Evolutionary conservation across 164 flowering plant genomes (phyloP), one percentile per base, ranked within the genome.

Genomic region (Nymphaea colorata): DNA sequence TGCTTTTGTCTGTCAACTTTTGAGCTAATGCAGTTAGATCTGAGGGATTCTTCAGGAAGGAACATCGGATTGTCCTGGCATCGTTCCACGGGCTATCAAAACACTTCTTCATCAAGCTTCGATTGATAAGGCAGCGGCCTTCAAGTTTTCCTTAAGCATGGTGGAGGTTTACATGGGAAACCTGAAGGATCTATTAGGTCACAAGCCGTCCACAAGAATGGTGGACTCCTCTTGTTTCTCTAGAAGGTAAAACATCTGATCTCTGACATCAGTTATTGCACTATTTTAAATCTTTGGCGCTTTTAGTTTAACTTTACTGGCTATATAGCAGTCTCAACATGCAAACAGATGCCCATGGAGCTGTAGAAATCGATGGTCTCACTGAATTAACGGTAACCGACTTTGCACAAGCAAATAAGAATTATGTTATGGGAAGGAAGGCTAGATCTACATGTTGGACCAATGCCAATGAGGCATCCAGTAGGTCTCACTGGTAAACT

Each of bases 401-500:
- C 66, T 75, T 79, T 67, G 73, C 79, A 76, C 83, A 87, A 74
- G 89, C 86, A 64, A 68, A 80, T 51, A 70, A 66, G 69, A 77
- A 84, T 41, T 83, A 87, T 55, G 75, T 66, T 75, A 53, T 83
- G 70, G 89, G 91, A 45, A 80, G 84, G 73, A 83, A 78, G 14
- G 66, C 70, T 69, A 78, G 91, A 76, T 83, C 91, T 69, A 87
- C 91, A 65, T 86, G 85, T 62, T 79, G 83, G 14, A 87, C 91
- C 59, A 79, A 78, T 69, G 79, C 83, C 12, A 85, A 87, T 73
- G 41, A 14, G 17, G 68, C 77, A 62, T 85, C 91, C 25, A 87
- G 89, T 82, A 80, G 89, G 77, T 87, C 91, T 64, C 91, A 85
- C 73, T 83, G 89, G 91, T 87, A 78, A 76, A 42, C 63, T 25